Conservation (phyloP, 805 yeast species). For the Candida parachauliodes region DNA sequence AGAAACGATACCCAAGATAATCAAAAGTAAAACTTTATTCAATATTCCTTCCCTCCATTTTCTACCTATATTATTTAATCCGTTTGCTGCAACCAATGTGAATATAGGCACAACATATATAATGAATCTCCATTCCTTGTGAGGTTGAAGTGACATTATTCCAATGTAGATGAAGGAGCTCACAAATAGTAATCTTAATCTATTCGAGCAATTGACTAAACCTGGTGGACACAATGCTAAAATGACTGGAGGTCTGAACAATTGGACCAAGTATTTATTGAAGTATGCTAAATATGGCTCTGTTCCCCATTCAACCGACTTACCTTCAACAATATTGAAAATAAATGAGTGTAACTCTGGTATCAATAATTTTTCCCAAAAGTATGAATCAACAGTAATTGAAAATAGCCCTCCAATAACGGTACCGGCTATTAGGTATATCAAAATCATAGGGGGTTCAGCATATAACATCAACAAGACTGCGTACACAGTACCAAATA, state of each 20-base stretch:
- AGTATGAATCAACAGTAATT: constrained; percentile 60
- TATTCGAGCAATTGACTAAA: constrained; percentile 35
- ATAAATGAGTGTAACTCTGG: constrained; percentile 76
- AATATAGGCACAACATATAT: constrained; percentile 70
- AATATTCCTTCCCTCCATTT: constrained; percentile 16
- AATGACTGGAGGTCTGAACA: constrained; percentile 43
- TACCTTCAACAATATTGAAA: constrained; percentile 75
- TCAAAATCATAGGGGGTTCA: constrained; percentile 3
- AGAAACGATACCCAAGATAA: constrained; percentile 24
- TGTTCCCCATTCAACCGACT: constrained; percentile 77
- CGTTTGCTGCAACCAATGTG: constrained; percentile 61
- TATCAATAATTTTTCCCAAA: constrained; percentile 60
- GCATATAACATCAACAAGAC: constrained; percentile 25
- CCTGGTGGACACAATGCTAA: constrained; percentile 37
- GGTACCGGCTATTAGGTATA: constrained; percentile 48
- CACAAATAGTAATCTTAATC: constrained; percentile 44
- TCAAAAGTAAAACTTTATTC: constrained; percentile 25
- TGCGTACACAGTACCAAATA: constrained; percentile 48
- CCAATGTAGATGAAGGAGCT: constrained; percentile 55
- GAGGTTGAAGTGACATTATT: constrained; percentile 76
- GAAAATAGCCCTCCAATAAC: constrained; percentile 49
- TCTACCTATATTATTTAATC: constrained; percentile 36
- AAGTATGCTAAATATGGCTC: constrained; percentile 75
- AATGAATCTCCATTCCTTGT: constrained; percentile 93
- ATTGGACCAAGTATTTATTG: constrained; percentile 38